Evolutionary conservation across 257 asterid species (phyloP).

Genomic region (Nicotiana tabacum): DNA sequence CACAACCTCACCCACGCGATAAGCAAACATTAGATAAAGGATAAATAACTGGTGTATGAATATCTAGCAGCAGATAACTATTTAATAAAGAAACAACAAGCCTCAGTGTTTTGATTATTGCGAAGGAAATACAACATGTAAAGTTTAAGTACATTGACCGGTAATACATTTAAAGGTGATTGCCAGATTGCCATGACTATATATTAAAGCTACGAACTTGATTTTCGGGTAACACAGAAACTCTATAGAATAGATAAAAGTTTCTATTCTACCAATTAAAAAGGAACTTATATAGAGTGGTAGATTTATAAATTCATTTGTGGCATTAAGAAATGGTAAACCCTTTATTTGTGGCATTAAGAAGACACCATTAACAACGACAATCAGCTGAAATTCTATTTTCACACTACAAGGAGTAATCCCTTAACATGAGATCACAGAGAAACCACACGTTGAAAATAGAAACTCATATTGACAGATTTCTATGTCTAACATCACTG

Average conservation of each 20-base stretch:
- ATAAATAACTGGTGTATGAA: no score
- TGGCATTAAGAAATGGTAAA: not conserved
- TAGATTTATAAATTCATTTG: not conserved
- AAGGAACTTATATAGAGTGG: not conserved
- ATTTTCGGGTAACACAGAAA: not conserved
- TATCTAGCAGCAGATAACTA: not conserved
- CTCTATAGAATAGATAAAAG: not conserved
- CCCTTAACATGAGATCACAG: not conserved
- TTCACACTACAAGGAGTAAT: not conserved
- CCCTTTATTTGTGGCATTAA: not conserved
- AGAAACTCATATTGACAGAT: not conserved
- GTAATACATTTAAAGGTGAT: not conserved
- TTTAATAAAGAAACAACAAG: not conserved
- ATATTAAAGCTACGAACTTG: not conserved
- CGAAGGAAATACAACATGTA: not conserved
- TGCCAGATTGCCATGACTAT: not conserved
- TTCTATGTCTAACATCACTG: not conserved
- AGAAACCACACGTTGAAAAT: not conserved
- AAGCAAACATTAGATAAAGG: no score
- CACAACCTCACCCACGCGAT: no score
- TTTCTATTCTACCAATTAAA: not conserved
- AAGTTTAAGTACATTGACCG: not conserved
- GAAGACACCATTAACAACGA: not conserved
- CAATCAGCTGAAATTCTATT: not conserved
- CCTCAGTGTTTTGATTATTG: not conserved